These are phyloP conservation scores for Syzygium grande DNA, from an alignment of 345 rosid genomes.

Conservation along the genomic window DNA sequence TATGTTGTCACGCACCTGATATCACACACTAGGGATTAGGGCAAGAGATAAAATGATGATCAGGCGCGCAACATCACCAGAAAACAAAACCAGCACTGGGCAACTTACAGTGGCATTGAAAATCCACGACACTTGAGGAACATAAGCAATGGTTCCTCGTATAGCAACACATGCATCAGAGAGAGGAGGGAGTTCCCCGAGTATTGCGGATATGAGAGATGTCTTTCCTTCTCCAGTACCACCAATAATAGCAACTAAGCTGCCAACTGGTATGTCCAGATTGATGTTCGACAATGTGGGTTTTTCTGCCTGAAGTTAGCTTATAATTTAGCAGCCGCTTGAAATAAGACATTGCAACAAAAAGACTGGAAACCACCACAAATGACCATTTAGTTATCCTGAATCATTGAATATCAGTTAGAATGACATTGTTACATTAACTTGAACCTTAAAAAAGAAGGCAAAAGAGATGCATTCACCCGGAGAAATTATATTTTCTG, in stretches of 20 bases:
- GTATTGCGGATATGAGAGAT: slow-evolving; percentile 89
- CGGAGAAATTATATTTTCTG: neutral
- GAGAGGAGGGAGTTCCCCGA: slow-evolving; percentile 71
- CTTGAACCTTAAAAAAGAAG: neutral
- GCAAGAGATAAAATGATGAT: neutral
- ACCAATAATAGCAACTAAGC: slow-evolving; percentile 87
- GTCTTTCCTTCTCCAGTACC: slow-evolving; percentile 98
- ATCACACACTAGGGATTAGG: neutral
- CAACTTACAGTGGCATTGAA: slow-evolving; percentile 87
- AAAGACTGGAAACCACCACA: neutral
- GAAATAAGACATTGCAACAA: neutral
- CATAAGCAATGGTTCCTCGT: slow-evolving; percentile 87
- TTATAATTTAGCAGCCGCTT: neutral
- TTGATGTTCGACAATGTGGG: slow-evolving; percentile 67
- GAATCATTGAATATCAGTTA: neutral
- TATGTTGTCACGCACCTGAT: slow-evolving; percentile 79
- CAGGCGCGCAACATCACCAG: accelerated
- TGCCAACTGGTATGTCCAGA: slow-evolving; percentile 67
- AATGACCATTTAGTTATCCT: neutral
- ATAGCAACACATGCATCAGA: slow-evolving; percentile 40
- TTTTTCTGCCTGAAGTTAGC: slow-evolving; percentile 38
- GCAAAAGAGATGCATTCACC: neutral
- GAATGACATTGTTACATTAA: neutral
- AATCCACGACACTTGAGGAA: slow-evolving; percentile 98
- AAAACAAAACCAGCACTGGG: neutral